Evolutionary conservation across 1,284 basidiomycete genomes (phyloP).

Genomic region (Heterobasidion parviporum): DNA sequence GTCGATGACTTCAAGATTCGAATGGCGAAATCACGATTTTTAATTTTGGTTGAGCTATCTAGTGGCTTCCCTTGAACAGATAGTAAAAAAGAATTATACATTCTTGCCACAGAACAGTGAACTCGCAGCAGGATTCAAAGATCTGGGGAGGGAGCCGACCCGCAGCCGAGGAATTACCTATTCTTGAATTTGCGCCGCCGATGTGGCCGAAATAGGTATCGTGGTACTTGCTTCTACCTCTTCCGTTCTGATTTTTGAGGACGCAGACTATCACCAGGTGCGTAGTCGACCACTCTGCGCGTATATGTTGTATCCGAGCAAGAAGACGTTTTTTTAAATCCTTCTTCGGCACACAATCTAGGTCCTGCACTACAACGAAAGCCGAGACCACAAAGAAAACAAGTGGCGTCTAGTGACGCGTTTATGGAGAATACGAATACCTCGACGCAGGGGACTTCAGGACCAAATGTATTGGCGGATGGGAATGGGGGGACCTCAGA

Average conservation of each 20-base stretch:
- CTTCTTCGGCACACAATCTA: background rate
- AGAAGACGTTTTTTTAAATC: background rate
- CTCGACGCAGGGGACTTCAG: constrained; percentile 32
- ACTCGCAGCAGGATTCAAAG: no score
- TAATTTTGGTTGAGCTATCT: no score
- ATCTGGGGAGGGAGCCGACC: no score
- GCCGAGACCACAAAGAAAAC: background rate
- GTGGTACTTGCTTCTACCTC: background rate
- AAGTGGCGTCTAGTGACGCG: constrained; percentile 59
- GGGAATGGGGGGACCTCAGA: constrained; percentile 8
- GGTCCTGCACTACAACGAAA: background rate
- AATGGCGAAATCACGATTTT: no score
- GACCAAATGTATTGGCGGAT: constrained; percentile 32
- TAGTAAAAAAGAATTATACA: no score
- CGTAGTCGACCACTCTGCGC: background rate
- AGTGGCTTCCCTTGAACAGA: no score
- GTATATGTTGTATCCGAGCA: background rate
- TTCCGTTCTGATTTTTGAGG: background rate
- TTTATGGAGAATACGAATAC: constrained; percentile 65
- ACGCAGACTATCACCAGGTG: background rate
- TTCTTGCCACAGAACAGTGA: no score
- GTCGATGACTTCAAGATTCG: no score
- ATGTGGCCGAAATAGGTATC: background rate
- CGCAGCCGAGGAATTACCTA: no score
- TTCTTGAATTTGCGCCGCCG: no score